phyloP scores from a whole-genome alignment of 2,329 filamentous ascomycete genomes.

The Phaeoacremonium minimum region DNA sequence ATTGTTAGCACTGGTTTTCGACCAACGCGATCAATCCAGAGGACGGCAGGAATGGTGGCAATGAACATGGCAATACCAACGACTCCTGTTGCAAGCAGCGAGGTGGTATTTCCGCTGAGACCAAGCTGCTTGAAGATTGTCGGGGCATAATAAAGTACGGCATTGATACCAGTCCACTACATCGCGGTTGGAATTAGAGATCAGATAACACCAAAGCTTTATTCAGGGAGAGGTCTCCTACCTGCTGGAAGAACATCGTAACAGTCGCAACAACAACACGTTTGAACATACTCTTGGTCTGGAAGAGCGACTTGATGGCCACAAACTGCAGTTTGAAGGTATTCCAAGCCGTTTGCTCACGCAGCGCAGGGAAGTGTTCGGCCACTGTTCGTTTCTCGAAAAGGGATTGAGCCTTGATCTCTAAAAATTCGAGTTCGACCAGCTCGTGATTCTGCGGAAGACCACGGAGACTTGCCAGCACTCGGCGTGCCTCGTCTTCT shows the following conservation, averaged over 20 bases:
- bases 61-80: constrained; percentile 69
- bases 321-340: constrained; percentile 67
- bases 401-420: constrained; percentile 73
- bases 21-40: constrained; percentile 62
- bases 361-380: constrained; percentile 63
- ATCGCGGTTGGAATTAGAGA: too few relatives aligned
- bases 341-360: constrained; percentile 56
- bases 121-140: constrained; percentile 66
- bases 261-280: constrained; percentile 60
- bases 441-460: constrained; percentile 61
- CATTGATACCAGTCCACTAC: constrained; percentile 47
- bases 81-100: constrained; percentile 65
- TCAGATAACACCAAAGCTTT: too few relatives aligned
- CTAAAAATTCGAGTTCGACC: constrained; percentile 72
- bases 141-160: constrained; percentile 66
- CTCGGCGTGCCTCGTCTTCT: constrained; percentile 61
- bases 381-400: constrained; percentile 71
- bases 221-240: constrained; percentile 22
- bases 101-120: constrained; percentile 42
- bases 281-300: constrained; percentile 61
- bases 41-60: constrained; percentile 61
- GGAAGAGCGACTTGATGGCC: constrained; percentile 61
- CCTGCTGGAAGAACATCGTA: constrained; percentile 58
- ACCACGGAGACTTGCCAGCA: constrained; percentile 60
- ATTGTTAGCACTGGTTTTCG: constrained; percentile 58